Evolutionary conservation across 2,329 filamentous ascomycete genomes (phyloP).

Genomic region (Sclerotinia sclerotiorum): DNA sequence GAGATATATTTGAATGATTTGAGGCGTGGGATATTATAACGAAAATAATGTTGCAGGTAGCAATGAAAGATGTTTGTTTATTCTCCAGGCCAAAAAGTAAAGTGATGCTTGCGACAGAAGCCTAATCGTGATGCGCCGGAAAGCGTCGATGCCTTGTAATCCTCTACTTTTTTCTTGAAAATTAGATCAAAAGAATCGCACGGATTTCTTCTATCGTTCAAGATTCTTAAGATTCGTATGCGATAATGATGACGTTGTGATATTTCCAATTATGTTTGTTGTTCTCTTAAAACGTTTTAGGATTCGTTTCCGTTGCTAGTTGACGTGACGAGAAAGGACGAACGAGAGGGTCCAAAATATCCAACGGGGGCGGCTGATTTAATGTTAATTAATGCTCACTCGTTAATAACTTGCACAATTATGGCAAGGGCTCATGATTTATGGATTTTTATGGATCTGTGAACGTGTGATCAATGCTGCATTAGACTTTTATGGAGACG

Average conservation of each 20-base stretch:
- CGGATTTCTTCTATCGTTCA: neutral
- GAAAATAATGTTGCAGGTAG: constrained; percentile 5
- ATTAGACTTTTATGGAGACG: constrained; percentile 13
- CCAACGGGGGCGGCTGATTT: constrained; percentile 21
- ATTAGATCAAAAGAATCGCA: constrained; percentile 18
- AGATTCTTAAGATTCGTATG: neutral
- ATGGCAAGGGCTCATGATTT: neutral
- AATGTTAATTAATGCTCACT: constrained; percentile 18
- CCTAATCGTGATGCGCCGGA: constrained; percentile 31
- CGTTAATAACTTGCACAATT: neutral
- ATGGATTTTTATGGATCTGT: neutral
- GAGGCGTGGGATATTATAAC: neutral
- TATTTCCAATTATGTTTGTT: neutral
- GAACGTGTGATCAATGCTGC: constrained; percentile 15
- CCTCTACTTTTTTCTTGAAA: neutral
- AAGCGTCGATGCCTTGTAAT: constrained; percentile 26
- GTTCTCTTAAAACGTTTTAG: neutral
- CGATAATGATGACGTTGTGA: neutral
- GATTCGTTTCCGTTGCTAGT: constrained; percentile 8
- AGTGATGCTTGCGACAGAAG: constrained; percentile 24
- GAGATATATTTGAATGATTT: neutral
- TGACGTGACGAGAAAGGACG: constrained; percentile 14
- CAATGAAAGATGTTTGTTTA: constrained; percentile 7
- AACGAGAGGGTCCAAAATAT: constrained; percentile 19
- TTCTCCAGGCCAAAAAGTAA: constrained; percentile 18